phyloP scores from a whole-genome alignment of 331 rosid genomes.

The Quercus phellos region DNA sequence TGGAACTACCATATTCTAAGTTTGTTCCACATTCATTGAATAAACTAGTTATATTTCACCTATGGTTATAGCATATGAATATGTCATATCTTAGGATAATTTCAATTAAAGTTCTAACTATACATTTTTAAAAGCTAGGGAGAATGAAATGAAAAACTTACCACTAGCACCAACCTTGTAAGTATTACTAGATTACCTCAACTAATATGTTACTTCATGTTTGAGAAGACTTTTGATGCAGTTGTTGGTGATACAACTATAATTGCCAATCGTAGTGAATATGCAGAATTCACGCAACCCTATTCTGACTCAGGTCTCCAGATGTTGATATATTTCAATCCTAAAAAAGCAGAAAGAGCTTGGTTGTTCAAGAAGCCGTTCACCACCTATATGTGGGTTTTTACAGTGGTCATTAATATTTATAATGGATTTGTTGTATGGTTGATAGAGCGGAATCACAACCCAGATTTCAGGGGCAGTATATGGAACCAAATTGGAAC shows the following conservation, averaged over 20 bases:
- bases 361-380: not conserved
- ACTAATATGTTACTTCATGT: not conserved
- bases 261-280: not conserved
- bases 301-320: not conserved
- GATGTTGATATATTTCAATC: not conserved
- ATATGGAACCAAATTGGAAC: not conserved
- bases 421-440: slow-evolving; percentile 1
- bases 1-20: too few relatives aligned
- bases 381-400: not conserved
- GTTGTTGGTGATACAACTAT: not conserved
- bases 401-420: not conserved
- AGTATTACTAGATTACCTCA: not conserved
- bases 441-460: not conserved
- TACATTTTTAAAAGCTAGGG: too few relatives aligned
- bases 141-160: too few relatives aligned
- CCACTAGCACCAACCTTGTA: not conserved
- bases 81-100: too few relatives aligned
- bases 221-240: not conserved
- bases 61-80: too few relatives aligned
- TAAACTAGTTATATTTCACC: too few relatives aligned
- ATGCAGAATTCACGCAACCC: not conserved
- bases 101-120: too few relatives aligned
- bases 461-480: not conserved
- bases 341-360: not conserved
- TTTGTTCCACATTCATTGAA: too few relatives aligned